Base-by-base conservation (phyloP, 805 yeast genomes). In the Ogataea angusta region DNA sequence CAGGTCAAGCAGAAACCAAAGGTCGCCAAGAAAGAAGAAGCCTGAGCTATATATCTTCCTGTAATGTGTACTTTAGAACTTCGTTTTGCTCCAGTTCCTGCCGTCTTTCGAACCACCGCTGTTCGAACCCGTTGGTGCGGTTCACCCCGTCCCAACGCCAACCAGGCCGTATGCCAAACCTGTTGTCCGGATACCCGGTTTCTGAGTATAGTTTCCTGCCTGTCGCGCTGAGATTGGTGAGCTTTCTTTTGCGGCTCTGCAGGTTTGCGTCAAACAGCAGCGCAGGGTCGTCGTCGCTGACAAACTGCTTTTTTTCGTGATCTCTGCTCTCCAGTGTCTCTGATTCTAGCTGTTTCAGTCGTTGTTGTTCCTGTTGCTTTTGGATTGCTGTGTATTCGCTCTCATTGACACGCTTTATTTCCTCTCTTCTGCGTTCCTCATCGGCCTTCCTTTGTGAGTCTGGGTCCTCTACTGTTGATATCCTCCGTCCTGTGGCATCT, bases 81-180 rank as follows among this genome's bases (percentile, higher is more conserved):
- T 64, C 61, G 6, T 47, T 43, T 38, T 68, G 66, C 33, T 63
- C 57, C 5, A 54, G 23, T 26, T 70, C 71, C 10, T 59, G 57
- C 41, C 63, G 69, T 51, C 56, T 68, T 32, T 60, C 68, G 48
- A 85, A 70, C 70, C 85, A 73, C 40, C 72, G 67, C 35, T 64
- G 67, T 57, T 90, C 98, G 62, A 85, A 90, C 3, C 96, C 96
- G 56, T 83, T 90, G 0, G 95, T 80, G 44, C 98, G 66, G 62
- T 87, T 90, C 2, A 90, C 80, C 0, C 97, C 97, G 60, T 86
- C 95, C 98, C 98, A 90, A 42, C 86, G 68, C 49, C 69, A 68
- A 0, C 97, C 96, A 0, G 96, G 95, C 4, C 66, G 63, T 10
- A 90, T 80, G 2, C 73, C 73, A 60, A 86, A 90, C 42, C 98